Evolutionary conservation across 2,329 filamentous ascomycete species (phyloP), one percentile per base, ranked within the genome.

Genomic region (Alternaria triticimaculans): DNA sequence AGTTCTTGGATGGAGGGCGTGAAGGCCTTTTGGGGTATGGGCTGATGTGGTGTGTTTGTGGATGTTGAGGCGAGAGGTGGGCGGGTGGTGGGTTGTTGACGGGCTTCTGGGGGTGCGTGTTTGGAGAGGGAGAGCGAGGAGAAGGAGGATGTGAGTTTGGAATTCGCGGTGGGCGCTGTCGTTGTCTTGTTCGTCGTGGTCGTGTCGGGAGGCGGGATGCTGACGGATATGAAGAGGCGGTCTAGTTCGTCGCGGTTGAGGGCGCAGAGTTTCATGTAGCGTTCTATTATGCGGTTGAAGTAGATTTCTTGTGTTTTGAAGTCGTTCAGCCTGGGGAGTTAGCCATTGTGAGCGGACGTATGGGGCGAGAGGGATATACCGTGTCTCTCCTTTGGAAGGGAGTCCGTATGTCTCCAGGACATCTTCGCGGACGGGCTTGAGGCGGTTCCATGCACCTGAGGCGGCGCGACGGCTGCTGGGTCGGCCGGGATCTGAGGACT

Each of bases 251-350:
- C 89, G 56, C 89, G 86, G 74, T 91, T 88, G 60, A 89, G 87
- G 15, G 92, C 92, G 83, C 94, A 97, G 79, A 97, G 96, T 67
- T 89, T 88, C 87, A 97, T 91, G 82, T 97, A 97, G 53, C 93
- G 89, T 76, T 95, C 90, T 62, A 94, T 89, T 72, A 97, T 96
- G 76, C 90, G 92, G 76, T 90, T 89, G 81, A 95, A 97, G 83
- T 95, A 97, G 58, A 85, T 85, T 79, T 97, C 92, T 81, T 98
- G 95, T 8, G 87, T 87, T 81, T 92, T 93, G 80, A 87, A 84
- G 72, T 95, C 89, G 62, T 82, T 81, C 21, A 84, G 76, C 63
- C 83, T 85, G 5, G 10, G 26, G 10, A 5, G 9, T 43, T 9
- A 60, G 66, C 18, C 6, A 28, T 46, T 51, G 54, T 6, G 43